Base-by-base conservation (phyloP, 129 eudicot species). In the Saussurea involucrata region DNA sequence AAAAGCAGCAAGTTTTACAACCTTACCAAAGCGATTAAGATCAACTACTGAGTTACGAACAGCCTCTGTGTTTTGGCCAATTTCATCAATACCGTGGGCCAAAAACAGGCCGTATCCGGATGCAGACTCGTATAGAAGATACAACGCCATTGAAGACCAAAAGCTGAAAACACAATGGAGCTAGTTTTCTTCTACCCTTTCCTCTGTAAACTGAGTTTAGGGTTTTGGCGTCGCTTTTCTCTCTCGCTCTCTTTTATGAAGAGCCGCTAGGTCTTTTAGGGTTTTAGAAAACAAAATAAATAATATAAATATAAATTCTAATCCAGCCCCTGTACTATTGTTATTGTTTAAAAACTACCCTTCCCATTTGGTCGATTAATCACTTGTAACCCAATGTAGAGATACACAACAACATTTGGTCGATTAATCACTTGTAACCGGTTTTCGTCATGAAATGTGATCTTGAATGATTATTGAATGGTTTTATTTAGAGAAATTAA, bases 31-130 rank as follows among this genome's bases (percentile, higher is more conserved):
- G 13, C 97, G 85, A 36, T 82, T 88, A 9, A 95, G 86, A 71
- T 94, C 97, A 7, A 83, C 17, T 4, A 94, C 85, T 0, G 98
- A 89, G 89, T 79, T 88, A 31, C 96, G 82, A 66, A 91, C 93
- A 3, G 97, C 97, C 80, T 91, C 97, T 2, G 93, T 87, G 82
- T 94, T 91, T 80, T 89, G 93, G 0, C 96, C 98, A 12, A 94
- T 91, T 85, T 94, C 96, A 67, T 94, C 98, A 1, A 91, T 49
- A 3, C 98, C 98, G 18, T 89, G 89, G 3, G 92, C 92, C 13
- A 73, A 20, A 42, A 94, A 89, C 71, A 91, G 27, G 0, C 79
- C 86, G 63, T 91, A 94, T 0, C 98, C 98, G 0, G 96, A 91
- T 0, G 98, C 88, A 15, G 92, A 89, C 76, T 95, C 97, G 83